These are phyloP conservation scores for Tetraselmis chui DNA, from an alignment of 139 green algal genomes.

Conservation along the genomic window DNA sequence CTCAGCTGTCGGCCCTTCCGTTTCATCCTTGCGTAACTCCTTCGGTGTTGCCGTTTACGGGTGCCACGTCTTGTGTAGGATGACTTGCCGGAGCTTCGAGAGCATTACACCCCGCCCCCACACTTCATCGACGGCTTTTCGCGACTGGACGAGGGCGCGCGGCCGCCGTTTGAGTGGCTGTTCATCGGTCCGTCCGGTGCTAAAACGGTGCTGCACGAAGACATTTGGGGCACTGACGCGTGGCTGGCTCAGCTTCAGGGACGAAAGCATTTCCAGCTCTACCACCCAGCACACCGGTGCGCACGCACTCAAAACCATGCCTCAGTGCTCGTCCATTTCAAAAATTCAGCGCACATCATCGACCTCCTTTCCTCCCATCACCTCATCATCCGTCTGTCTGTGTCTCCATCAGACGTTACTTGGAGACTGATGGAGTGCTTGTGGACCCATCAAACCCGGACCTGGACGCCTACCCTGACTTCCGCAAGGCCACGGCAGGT, in stretches of 20 bases:
- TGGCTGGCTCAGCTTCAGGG: constrained; percentile 14
- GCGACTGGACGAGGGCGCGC: not conserved
- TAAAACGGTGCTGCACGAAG: constrained; percentile 11
- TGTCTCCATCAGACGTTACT: not conserved
- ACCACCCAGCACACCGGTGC: constrained; percentile 14
- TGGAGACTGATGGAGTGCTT: not conserved
- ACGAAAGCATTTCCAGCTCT: constrained; percentile 14
- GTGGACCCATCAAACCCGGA: not conserved
- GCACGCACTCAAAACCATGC: no score
- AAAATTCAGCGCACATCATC: no score
- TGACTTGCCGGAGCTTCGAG: not conserved
- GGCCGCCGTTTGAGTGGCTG: constrained; percentile 21
- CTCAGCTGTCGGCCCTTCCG: no score
- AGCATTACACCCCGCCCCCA: not conserved
- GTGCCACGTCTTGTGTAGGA: no score
- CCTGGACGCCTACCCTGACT: not conserved
- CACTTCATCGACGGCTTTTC: constrained; percentile 12
- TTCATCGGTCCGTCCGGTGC: constrained; percentile 15
- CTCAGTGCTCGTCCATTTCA: no score
- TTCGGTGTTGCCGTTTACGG: no score
- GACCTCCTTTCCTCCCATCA: no score
- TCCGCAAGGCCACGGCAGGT: not conserved
- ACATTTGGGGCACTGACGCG: constrained; percentile 21
- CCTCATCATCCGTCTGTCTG: no score
- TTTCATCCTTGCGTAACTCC: no score